phyloP scores from a whole-genome alignment of 2,329 filamentous ascomycete species.

The Colletotrichum nymphaeae region DNA sequence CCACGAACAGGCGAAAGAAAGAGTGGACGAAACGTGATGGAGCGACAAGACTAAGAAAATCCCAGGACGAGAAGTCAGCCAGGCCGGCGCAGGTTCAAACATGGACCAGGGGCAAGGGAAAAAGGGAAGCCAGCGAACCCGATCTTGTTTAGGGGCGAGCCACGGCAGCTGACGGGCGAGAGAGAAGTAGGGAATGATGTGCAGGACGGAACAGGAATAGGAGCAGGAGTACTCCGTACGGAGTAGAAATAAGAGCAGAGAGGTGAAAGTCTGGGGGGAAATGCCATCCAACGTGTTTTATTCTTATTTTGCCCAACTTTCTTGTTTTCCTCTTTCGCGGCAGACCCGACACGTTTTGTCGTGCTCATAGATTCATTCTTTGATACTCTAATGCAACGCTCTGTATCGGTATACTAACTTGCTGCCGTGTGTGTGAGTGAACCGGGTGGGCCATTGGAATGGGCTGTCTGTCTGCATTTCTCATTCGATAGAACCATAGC shows the following conservation, averaged over 20 bases:
- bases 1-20: neutral
- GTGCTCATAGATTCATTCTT: neutral
- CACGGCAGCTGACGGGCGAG: neutral
- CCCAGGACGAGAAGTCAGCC: neutral
- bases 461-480: neutral
- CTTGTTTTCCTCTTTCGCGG: neutral
- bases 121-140: neutral
- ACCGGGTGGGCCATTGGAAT: neutral
- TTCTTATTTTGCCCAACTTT: neutral
- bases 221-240: neutral
- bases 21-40: neutral
- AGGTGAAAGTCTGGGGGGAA: neutral
- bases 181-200: neutral
- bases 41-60: neutral
- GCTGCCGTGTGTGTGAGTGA: too few relatives aligned
- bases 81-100: neutral
- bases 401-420: neutral
- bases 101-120: constrained; percentile 18
- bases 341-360: neutral
- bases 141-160: neutral
- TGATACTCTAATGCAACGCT: neutral
- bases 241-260: neutral
- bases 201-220: neutral
- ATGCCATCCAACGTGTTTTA: neutral
- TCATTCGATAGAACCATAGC: neutral